Evolutionary conservation across 2,329 filamentous ascomycete genomes (phyloP), one percentile per base, ranked within the genome.

Genomic region (Cladophialophora psammophila): DNA sequence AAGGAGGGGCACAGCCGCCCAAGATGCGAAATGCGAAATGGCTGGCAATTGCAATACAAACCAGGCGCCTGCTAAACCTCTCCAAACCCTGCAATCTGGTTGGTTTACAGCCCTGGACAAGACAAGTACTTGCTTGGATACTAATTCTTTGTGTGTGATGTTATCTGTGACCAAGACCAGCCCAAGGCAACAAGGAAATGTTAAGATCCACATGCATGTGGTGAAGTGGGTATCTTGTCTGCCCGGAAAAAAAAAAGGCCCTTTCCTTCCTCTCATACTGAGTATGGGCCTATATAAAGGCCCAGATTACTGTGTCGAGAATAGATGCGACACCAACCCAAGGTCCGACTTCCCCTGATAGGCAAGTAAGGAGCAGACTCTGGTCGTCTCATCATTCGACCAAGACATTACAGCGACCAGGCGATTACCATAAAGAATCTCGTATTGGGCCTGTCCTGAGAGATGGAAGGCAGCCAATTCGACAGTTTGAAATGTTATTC

Each of bases 1-100:
- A 50, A 26, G 7, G 45, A 48, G 42, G 42, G 48, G 32, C 38
- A 53, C 59, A 36, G 34, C 48, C 59, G 18, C 59, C 13, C 32
- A 32, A 58, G 36, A 36, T 58, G 55, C 55, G 35, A 20, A 5
- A 20, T 50, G 38, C 26, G 31, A 34, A 61, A 48, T 32, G 34
- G 42, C 45, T 31, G 34, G 58, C 59, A 13, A 40, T 40, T 32
- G 59, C 52, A 61, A 53, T 50, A 61, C 45, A 61, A 52, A 40
- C 45, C 9, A 20, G 59, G 59, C 59, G 59, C 45, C 15, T 26
- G 59, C 32, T 35, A 12, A 26, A 45, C 40, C 59, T 52, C 32
- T 31, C 48, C 50, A 42, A 40, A 18, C 52, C 31, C 45, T 35
- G 34, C 31, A 31, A 61, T 35, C 26, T 34, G 35, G 52, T 61